These are phyloP conservation scores for Tanacetum coccineum DNA, from an alignment of 129 eudicot species.

Conservation along the genomic window DNA sequence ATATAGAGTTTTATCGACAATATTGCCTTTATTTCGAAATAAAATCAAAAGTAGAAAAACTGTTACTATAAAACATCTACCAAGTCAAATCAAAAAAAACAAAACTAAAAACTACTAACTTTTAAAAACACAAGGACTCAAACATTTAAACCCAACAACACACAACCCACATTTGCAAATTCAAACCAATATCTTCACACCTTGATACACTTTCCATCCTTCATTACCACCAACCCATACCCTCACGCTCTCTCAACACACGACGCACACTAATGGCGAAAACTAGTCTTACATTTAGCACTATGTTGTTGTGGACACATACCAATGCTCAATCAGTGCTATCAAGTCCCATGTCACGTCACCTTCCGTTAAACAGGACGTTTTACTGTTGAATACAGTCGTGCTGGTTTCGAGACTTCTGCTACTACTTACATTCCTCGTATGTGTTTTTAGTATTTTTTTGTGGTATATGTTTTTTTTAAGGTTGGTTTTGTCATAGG, in stretches of 20 bases:
- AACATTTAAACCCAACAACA: background rate
- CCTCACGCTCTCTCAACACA: constrained; percentile 7
- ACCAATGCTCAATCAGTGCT: constrained; percentile 33
- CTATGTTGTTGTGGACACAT: constrained; percentile 32
- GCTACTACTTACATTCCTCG: constrained; percentile 55
- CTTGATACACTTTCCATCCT: background rate
- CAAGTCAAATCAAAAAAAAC: too few relatives aligned
- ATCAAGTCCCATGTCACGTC: constrained; percentile 34
- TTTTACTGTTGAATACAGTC: constrained; percentile 66
- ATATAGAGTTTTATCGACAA: too few relatives aligned
- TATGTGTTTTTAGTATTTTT: background rate
- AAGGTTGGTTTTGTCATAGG: too few relatives aligned
- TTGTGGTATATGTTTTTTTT: background rate
- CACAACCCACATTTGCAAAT: background rate
- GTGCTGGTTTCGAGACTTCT: constrained; percentile 59
- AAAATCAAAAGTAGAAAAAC: too few relatives aligned
- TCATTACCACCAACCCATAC: background rate
- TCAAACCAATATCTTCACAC: background rate
- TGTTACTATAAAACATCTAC: too few relatives aligned
- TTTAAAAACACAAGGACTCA: background rate
- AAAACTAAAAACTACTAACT: background rate
- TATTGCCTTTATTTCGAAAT: too few relatives aligned
- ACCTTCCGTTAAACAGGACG: constrained; percentile 36
- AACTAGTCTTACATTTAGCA: constrained; percentile 17
- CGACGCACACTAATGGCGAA: constrained; percentile 37